Conservation (phyloP, 2,329 filamentous ascomycete species). For the Colletotrichum tropicale region DNA sequence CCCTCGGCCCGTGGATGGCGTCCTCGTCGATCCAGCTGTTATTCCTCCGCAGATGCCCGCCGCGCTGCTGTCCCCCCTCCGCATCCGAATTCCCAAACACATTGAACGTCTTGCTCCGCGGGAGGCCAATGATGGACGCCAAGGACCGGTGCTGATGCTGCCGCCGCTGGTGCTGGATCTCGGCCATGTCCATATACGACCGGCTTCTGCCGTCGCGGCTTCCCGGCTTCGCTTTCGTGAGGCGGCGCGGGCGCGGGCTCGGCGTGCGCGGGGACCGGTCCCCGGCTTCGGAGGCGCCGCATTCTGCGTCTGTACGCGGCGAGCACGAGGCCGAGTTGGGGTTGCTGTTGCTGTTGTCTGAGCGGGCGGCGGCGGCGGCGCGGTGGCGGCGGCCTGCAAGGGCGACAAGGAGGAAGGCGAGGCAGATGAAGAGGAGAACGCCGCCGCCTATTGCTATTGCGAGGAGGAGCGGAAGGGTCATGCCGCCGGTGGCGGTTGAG, state of each 20-base stretch:
- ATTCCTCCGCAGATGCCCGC: background rate
- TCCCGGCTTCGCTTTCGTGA: background rate
- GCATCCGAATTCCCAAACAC: conserved; percentile 23
- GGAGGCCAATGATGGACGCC: background rate
- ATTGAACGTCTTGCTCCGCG: conserved; percentile 29
- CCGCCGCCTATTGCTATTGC: conserved; percentile 54
- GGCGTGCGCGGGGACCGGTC: background rate
- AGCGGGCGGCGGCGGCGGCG: background rate
- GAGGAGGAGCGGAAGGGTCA: conserved; percentile 42
- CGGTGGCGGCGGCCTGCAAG: conserved; percentile 33
- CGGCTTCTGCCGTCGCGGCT: background rate
- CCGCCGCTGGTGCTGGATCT: background rate
- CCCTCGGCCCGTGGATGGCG: conserved; percentile 50
- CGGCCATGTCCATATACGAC: conserved; percentile 6
- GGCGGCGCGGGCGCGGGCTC: conserved; percentile 12
- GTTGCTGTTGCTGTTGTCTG: background rate
- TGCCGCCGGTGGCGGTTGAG: background rate
- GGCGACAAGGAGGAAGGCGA: conserved; percentile 49
- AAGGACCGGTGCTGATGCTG: background rate
- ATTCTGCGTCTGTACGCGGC: background rate
- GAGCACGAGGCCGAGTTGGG: background rate
- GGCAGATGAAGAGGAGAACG: conserved; percentile 44
- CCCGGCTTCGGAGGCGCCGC: background rate
- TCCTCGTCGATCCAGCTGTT: conserved; percentile 56
- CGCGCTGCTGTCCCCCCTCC: background rate